Percentiles rank a stretch among this genome's conserved stretches.
Conservation (phyloP, 306 rosid species). For the Lathyrus sativus region DNA sequence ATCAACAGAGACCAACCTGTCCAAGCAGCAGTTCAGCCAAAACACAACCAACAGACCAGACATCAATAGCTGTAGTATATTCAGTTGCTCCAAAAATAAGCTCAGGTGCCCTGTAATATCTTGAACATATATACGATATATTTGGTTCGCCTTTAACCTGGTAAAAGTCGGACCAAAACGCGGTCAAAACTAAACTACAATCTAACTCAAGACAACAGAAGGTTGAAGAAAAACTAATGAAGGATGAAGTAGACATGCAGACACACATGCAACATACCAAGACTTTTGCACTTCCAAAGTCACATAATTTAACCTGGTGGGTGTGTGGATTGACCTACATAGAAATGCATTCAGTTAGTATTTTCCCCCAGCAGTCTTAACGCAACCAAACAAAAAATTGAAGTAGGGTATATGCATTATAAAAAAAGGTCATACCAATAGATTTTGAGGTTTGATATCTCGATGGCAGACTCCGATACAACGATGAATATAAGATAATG, state of each 20-base stretch:
- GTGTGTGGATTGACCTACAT: constrained; percentile 95
- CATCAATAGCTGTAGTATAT: constrained; percentile 87
- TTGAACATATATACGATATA: constrained; percentile 92
- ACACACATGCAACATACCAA: constrained; percentile 59
- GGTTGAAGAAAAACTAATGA: constrained; percentile 3
- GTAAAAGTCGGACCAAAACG: constrained; percentile 29
- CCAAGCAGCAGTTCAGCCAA: constrained; percentile 95
- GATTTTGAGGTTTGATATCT: constrained; percentile 96
- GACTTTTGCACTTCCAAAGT: constrained; percentile 98
- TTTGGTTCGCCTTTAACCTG: constrained; percentile 99
- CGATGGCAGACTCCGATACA: constrained; percentile 97
- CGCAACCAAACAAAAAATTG: constrained; percentile 5
- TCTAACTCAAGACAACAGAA: constrained; percentile 22
- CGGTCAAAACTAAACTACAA: constrained; percentile 16
- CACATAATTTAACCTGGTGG: constrained; percentile 94
- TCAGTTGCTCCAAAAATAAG: constrained; percentile 99
- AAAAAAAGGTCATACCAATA: constrained; percentile 59
- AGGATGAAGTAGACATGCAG: constrained; percentile 6
- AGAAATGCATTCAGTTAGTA: constrained; percentile 16
- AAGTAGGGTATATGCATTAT: constrained; percentile 1
- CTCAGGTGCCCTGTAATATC: constrained; percentile 97
- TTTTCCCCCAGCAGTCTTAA: constrained; percentile 4
- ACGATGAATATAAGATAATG: constrained; percentile 86
- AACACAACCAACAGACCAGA: constrained; percentile 98
- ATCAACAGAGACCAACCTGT: constrained; percentile 61